Conservation (phyloP, 2,329 filamentous ascomycete genomes). For the Alternaria conjuncta region DNA sequence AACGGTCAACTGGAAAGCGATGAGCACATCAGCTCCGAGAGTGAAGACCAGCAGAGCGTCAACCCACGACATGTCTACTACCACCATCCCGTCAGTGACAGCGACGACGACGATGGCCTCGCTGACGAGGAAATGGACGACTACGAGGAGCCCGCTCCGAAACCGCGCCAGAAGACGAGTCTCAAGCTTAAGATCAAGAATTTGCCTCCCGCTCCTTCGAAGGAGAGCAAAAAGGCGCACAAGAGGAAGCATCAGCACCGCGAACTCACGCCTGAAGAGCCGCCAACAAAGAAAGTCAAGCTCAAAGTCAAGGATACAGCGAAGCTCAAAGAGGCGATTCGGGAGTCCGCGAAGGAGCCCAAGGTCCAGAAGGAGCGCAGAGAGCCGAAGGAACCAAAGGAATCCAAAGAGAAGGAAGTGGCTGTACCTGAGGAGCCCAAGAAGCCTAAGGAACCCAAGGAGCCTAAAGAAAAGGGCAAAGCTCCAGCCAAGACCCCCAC, state of each 20-base stretch:
- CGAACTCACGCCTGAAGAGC: constrained; percentile 37
- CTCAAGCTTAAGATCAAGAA: constrained; percentile 42
- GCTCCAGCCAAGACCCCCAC: constrained; percentile 30
- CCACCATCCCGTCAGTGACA: constrained; percentile 35
- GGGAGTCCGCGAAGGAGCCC: constrained; percentile 21
- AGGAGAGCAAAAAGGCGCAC: constrained; percentile 32
- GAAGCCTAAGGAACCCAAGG: constrained; percentile 28
- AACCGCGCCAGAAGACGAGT: constrained; percentile 33
- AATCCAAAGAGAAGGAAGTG: constrained; percentile 22
- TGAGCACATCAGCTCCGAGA: constrained; percentile 44
- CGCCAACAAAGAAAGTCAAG: constrained; percentile 36
- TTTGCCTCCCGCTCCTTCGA: constrained; percentile 17
- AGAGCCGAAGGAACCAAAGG: constrained; percentile 21
- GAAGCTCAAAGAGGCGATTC: constrained; percentile 14
- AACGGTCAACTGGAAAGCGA: constrained; percentile 63
- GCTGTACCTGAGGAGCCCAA: constrained; percentile 21
- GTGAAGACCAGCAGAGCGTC: constrained; percentile 40
- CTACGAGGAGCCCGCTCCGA: constrained; percentile 46
- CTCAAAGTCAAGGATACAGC: constrained; percentile 15
- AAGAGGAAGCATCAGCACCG: constrained; percentile 35
- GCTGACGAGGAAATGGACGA: constrained; percentile 47
- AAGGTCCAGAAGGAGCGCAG: constrained; percentile 14
- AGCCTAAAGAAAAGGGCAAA: constrained; percentile 34
- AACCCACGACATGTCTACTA: constrained; percentile 45
- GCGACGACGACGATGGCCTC: constrained; percentile 35